A percentile compares a stretch with the other conserved stretches of the same genome.
Conservation (phyloP, 441 rosid genomes). For the Theobroma grandiflorum region DNA sequence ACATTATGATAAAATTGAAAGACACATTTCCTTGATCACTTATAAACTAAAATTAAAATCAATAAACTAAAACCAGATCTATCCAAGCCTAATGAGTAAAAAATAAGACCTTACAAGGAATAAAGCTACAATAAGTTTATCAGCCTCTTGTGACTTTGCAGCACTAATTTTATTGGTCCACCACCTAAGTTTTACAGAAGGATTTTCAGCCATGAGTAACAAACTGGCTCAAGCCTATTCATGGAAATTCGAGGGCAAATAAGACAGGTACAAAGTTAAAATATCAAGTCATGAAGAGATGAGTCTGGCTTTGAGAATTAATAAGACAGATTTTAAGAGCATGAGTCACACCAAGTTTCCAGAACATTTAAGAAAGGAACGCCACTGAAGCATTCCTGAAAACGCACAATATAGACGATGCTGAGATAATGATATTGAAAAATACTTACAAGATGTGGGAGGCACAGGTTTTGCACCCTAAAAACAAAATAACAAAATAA, state of each 20-base stretch:
- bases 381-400: background rate
- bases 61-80: background rate
- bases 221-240: background rate
- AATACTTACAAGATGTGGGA: slow-evolving; percentile 60
- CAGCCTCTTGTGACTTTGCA: background rate
- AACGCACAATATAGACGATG: background rate
- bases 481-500: slow-evolving; percentile 28
- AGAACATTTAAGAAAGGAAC: background rate
- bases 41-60: background rate
- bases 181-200: background rate
- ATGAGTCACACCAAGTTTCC: background rate
- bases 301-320: slow-evolving; percentile 8
- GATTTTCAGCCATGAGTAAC: background rate
- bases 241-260: background rate
- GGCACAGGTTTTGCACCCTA: slow-evolving; percentile 50
- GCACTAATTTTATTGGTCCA: background rate
- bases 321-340: background rate
- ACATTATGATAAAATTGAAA: background rate
- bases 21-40: background rate
- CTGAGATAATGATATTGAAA: slow-evolving; percentile 16
- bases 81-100: background rate
- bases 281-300: background rate
- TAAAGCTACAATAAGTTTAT: background rate
- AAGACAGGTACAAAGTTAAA: background rate
- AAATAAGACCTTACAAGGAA: background rate